phyloP scores from a whole-genome alignment of 495 filamentous ascomycete genomes.

The Aspergillus ellipticus region DNA sequence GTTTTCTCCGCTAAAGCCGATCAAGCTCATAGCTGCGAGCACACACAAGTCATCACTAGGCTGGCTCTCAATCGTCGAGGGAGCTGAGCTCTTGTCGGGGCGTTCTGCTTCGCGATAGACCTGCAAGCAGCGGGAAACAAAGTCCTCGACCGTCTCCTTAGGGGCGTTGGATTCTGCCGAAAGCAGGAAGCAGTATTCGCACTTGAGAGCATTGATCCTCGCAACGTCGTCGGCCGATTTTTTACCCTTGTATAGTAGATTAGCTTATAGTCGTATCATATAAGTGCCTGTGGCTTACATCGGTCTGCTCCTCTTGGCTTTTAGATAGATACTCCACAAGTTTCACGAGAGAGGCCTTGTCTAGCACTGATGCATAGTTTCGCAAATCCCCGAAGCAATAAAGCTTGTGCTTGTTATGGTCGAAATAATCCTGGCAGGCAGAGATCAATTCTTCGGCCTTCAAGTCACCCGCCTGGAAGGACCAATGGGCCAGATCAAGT shows the following conservation, averaged over 20 bases:
- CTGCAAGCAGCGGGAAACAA: conserved; percentile 45
- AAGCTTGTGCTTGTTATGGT: conserved; percentile 45
- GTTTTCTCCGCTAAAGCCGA: conserved; percentile 34
- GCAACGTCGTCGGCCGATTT: conserved; percentile 27
- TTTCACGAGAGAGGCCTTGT: conserved; percentile 31
- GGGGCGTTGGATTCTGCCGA: conserved; percentile 37
- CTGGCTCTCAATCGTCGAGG: conserved; percentile 50
- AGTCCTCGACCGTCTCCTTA: conserved; percentile 35
- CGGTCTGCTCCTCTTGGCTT: conserved; percentile 19
- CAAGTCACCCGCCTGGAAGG: conserved; percentile 27
- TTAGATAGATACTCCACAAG: conserved; percentile 34
- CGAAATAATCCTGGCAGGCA: conserved; percentile 47
- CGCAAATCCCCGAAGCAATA: conserved; percentile 54
- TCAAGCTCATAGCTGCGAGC: conserved; percentile 53
- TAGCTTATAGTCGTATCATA: conserved; percentile 7
- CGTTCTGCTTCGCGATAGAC: conserved; percentile 34
- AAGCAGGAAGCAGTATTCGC: conserved; percentile 51
- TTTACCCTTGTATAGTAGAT: conserved; percentile 9
- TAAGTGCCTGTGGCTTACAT: conserved; percentile 26
- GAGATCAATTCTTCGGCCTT: conserved; percentile 35
- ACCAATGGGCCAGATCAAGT: conserved; percentile 26
- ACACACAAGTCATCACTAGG: conserved; percentile 56
- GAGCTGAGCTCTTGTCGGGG: conserved; percentile 15
- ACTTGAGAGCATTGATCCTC: conserved; percentile 52
- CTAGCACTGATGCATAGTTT: conserved; percentile 39